A percentile compares a stretch with the other conserved stretches of the same genome.
These are phyloP conservation scores for Lachnellula subtilissima DNA, from an alignment of 2,329 filamentous ascomycete species.

Conservation along the genomic window DNA sequence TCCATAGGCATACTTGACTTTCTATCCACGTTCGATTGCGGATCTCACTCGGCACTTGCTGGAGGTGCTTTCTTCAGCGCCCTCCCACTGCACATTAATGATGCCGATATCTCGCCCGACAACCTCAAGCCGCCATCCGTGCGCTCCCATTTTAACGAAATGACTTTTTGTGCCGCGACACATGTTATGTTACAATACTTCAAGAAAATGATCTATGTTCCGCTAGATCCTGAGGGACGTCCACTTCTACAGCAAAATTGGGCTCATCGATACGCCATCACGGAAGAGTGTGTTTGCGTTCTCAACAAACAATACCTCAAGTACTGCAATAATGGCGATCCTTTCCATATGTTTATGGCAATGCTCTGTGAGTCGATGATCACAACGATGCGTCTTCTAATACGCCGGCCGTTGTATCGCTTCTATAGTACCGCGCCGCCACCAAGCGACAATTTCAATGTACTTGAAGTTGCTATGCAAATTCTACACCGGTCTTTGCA, in stretches of 20 bases:
- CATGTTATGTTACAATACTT: background rate
- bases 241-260: background rate
- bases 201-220: background rate
- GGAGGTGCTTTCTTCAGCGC: background rate
- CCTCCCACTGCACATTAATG: conserved; percentile 1
- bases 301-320: conserved; percentile 2
- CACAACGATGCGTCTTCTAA: background rate
- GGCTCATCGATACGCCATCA: background rate
- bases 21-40: conserved; percentile 2
- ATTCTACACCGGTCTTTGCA: background rate
- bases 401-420: background rate
- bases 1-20: conserved; percentile 1
- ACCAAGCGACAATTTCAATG: conserved; percentile 2
- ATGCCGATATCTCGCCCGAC: background rate
- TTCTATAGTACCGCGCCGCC: background rate
- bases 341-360: background rate
- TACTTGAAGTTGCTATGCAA: conserved; percentile 1
- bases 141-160: background rate
- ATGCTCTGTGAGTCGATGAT: background rate
- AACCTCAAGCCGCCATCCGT: background rate
- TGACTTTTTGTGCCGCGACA: conserved; percentile 1
- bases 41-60: conserved; percentile 2
- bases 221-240: background rate
- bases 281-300: background rate
- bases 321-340: background rate